Base-by-base conservation (phyloP, 805 yeast species). In the Starmera dryadoides region DNA sequence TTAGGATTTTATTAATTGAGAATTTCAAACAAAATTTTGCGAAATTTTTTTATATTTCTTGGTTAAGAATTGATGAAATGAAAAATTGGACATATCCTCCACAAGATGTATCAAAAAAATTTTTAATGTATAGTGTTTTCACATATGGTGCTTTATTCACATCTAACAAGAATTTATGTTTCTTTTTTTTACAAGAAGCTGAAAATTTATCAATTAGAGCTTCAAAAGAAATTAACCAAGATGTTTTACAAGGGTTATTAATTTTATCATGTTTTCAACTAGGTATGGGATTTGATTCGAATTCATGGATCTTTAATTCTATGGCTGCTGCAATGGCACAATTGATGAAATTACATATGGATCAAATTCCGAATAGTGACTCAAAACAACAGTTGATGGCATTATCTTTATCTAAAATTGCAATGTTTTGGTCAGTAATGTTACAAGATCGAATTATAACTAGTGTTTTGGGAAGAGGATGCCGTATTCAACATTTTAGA, bases 401-500 rank as follows among this genome's bases (percentile, higher is more conserved):
- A 26, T 42, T 56, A 6, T 53, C 56, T 7, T 33, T 42, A 12
- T 39, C 41, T n/a, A 19, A n/a, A 16, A 41, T 42, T 16, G 52
- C 59, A 2, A 37, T 51, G n/a, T 53, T 54, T 37, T 60, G 65
- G 65, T 55, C 62, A 4, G 49, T 60, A 5, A 41, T 59, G 4
- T 28, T 58, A 22, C 64, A 60, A 38, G 65, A 60, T 39, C 43
- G 65, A 29, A 44, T 59, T 18, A 53, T 60, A 6, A 58, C 65
- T 1, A 53, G 60, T 34, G 63, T 54, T 1, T 41, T 60, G 19
- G 65, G 65, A 1, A 46, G 65, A 30, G 64, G 63, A 17, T 55
- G 60, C 20, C 48, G 64, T 15, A 51, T 60, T 10, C 66, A 56
- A 36, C 55, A 57, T 36, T 60, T 56, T 33, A 49, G 64, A 34